Conservation (phyloP, 352 stramenopile genomes). For the Phytopythium kandeliae region DNA sequence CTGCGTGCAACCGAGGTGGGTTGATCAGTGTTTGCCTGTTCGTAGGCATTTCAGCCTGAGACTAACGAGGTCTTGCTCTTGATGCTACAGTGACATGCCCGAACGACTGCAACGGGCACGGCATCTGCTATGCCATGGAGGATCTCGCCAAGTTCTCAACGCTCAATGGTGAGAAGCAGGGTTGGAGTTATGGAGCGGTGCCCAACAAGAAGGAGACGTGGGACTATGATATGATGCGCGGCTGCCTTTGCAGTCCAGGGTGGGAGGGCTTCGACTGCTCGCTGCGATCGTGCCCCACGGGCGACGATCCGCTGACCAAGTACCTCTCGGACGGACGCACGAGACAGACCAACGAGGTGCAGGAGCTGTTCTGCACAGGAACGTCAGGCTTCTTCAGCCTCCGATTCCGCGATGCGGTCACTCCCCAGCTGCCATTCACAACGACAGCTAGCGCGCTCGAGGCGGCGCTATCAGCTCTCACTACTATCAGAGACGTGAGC, state of each 20-base stretch:
- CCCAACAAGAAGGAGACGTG: conserved; percentile 84
- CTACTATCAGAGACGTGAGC: conserved; percentile 39
- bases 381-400: conserved; percentile 60
- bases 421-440: conserved; percentile 45
- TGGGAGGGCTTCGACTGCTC: conserved; percentile 90
- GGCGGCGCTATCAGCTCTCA: conserved; percentile 26
- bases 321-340: conserved; percentile 15
- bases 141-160: conserved; percentile 47
- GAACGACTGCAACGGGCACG: conserved; percentile 75
- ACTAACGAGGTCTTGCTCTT: not conserved
- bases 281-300: conserved; percentile 79
- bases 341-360: conserved; percentile 73
- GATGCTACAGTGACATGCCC: conserved; percentile 36
- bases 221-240: conserved; percentile 85
- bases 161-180: conserved; percentile 51
- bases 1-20: conserved; percentile 63
- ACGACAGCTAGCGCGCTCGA: conserved; percentile 20
- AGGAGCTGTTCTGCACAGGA: conserved; percentile 64
- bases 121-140: conserved; percentile 79
- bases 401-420: conserved; percentile 63
- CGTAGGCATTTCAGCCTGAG: conserved; percentile 1
- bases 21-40: not conserved
- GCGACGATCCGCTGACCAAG: conserved; percentile 84
- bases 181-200: conserved; percentile 54
- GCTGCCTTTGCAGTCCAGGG: conserved; percentile 82